Conservation (phyloP, 2,329 filamentous ascomycete genomes). For the Aspergillus vadensis region DNA sequence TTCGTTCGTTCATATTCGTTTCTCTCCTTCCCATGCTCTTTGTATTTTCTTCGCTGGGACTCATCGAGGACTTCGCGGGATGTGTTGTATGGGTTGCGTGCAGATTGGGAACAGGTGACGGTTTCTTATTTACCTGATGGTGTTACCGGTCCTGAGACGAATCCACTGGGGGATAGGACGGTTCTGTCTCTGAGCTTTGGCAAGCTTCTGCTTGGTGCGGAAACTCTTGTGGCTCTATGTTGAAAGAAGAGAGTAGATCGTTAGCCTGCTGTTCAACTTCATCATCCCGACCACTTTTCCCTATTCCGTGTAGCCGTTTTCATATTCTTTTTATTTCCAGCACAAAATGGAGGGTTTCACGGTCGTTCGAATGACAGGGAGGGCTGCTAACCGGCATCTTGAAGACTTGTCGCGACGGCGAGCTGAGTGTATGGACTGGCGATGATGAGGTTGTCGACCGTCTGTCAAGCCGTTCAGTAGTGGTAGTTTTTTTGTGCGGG, state of each 20-base stretch:
- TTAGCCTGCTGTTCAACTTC: constrained; percentile 14
- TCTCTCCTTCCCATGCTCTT: neutral
- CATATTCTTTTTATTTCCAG: neutral
- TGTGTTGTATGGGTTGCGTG: neutral
- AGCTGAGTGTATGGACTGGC: constrained; percentile 40
- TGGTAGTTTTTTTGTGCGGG: constrained; percentile 44
- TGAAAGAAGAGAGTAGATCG: constrained; percentile 6
- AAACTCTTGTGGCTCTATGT: constrained; percentile 98
- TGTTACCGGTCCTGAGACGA: constrained; percentile 96
- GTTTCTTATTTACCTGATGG: constrained; percentile 80
- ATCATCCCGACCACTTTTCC: neutral
- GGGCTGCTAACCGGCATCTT: constrained; percentile 57
- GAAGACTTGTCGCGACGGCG: constrained; percentile 48
- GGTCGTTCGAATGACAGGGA: neutral
- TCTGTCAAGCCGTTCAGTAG: constrained; percentile 27
- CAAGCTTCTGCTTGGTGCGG: constrained; percentile 99
- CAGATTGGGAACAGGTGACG: constrained; percentile 7
- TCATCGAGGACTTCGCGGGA: constrained; percentile 13
- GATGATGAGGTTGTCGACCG: constrained; percentile 39
- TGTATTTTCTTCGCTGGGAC: neutral
- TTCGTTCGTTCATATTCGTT: neutral
- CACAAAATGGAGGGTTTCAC: neutral
- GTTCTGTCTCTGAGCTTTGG: constrained; percentile 99
- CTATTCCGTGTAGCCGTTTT: neutral
- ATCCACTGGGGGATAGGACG: constrained; percentile 99